A percentile compares a stretch with the other conserved stretches of the same genome.
These are phyloP conservation scores for Seiridium unicorne DNA, from an alignment of 2,329 filamentous ascomycete genomes.

Conservation along the genomic window DNA sequence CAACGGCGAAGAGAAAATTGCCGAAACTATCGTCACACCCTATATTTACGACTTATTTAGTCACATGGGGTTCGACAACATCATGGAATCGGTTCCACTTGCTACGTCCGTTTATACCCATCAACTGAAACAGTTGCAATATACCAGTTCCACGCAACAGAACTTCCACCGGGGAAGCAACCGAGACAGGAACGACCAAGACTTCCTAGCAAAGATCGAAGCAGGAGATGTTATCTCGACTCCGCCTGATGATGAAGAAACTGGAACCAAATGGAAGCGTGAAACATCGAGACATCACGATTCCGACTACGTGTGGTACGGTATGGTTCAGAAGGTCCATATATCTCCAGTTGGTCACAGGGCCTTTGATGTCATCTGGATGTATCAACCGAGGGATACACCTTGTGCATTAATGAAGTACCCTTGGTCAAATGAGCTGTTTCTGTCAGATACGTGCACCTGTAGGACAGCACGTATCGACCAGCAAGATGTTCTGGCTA, in stretches of 20 bases:
- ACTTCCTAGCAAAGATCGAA: conserved; percentile 32
- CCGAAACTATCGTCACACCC: conserved; percentile 65
- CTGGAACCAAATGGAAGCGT: conserved; percentile 55
- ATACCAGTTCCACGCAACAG: background rate
- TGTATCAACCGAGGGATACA: conserved; percentile 71
- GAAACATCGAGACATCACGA: conserved; percentile 39
- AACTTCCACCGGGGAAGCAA: background rate
- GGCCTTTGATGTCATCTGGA: conserved; percentile 67
- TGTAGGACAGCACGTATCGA: conserved; percentile 52
- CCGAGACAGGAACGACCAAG: conserved; percentile 9
- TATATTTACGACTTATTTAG: conserved; percentile 65
- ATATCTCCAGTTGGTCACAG: conserved; percentile 21
- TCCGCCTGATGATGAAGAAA: conserved; percentile 39
- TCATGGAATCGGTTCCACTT: conserved; percentile 39
- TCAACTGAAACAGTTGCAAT: background rate
- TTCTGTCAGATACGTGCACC: conserved; percentile 74
- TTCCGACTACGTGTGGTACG: conserved; percentile 63
- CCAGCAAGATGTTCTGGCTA: conserved; percentile 54
- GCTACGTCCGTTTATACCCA: background rate
- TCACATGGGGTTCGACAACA: conserved; percentile 56
- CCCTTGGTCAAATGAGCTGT: conserved; percentile 70
- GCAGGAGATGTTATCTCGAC: conserved; percentile 51
- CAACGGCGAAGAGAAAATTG: background rate
- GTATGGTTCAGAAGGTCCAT: conserved; percentile 61
- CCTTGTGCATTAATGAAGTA: conserved; percentile 67